Base-by-base conservation (phyloP, 2,329 filamentous ascomycete genomes). In the Arthrobotrys sinensis region DNA sequence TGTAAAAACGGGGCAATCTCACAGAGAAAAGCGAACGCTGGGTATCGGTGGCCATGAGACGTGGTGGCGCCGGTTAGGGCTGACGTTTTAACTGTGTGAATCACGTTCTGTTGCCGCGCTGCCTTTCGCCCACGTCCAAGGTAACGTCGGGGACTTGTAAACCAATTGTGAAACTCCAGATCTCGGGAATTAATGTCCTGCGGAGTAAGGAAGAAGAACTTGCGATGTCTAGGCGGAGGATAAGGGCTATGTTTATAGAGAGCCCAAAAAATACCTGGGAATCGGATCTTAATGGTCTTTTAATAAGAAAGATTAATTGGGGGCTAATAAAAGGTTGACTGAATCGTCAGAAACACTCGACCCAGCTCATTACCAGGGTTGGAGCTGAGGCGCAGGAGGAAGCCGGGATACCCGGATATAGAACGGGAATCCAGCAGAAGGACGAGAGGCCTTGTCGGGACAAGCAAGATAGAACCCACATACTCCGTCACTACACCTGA, bases 341-440 rank as follows among this genome's bases (percentile, higher is more conserved):
- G 16, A 43, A 38, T 63, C 55, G 55, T 28, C 57, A 43, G 32
- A 28, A 60, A 24, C 19, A 60, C 55, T 43, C 57, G 46, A 36
- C 19, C 72, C 63, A 62, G 52, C 45, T 65, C 21, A 40, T 32
- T 46, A 53, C 63, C 38, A 45, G 72, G 72, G 55, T 76, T 36
- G 5, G 38, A 60, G 72, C 65, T 76, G 72, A 76, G 71, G 67
- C 43, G 72, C 72, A 60, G 46, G 64, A 69, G 52, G 34, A 40
- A 52, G 65, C 72, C 55, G 65, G 65, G 72, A 67, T 76, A 55
- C 55, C 71, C 72, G 72, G 65, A 76, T 65, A 65, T 65, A 55
- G 65, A 76, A 76, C 72, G 57, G 71, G 53, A 57, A 64, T 57
- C 36, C 21, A 43, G 45, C 19, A 55, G 12, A 53, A 55, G 16